phyloP scores from a whole-genome alignment of 805 yeast species.

The Saccharomycopsis capsularis region DNA sequence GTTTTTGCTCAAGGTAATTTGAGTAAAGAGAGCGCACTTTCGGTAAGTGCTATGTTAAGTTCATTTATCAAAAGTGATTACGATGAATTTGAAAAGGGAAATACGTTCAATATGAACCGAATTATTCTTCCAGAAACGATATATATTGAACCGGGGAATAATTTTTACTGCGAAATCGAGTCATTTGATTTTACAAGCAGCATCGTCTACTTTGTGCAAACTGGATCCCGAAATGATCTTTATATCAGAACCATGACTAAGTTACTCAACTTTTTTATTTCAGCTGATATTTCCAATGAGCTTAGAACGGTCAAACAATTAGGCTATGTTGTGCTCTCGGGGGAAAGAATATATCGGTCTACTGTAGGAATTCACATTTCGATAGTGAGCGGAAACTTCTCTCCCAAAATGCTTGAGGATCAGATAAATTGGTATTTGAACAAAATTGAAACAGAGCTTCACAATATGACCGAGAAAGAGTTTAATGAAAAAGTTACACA shows the following conservation, averaged over 20 bases:
- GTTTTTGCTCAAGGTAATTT: slow-evolving; percentile 48
- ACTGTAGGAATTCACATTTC: slow-evolving; percentile 54
- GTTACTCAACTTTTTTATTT: slow-evolving; percentile 41
- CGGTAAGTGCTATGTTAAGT: too few relatives aligned
- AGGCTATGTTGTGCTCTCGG: slow-evolving; percentile 58
- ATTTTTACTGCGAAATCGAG: slow-evolving; percentile 29
- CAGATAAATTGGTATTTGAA: slow-evolving; percentile 43
- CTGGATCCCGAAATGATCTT: slow-evolving; percentile 40
- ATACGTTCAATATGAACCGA: too few relatives aligned
- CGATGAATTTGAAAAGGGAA: too few relatives aligned
- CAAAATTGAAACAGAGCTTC: slow-evolving; percentile 34
- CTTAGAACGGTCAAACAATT: slow-evolving; percentile 50
- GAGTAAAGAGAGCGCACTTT: slow-evolving; percentile 17
- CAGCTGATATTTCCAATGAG: slow-evolving; percentile 37
- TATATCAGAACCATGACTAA: slow-evolving; percentile 36
- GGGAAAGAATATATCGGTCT: slow-evolving; percentile 42
- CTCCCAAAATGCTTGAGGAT: slow-evolving; percentile 35
- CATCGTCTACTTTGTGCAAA: slow-evolving; percentile 48
- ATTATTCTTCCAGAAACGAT: slow-evolving; percentile 34
- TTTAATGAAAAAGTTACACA: slow-evolving; percentile 33
- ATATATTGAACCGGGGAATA: slow-evolving; percentile 31
- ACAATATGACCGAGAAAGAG: slow-evolving; percentile 28
- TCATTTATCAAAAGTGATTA: too few relatives aligned
- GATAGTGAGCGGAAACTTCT: slow-evolving; percentile 39
- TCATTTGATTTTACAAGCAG: slow-evolving; percentile 49